Percentiles rank a stretch among this genome's conserved stretches.
These are phyloP conservation scores for Cyberlindnera xishuangbannaensis DNA, from an alignment of 805 yeast genomes.

Conservation along the genomic window DNA sequence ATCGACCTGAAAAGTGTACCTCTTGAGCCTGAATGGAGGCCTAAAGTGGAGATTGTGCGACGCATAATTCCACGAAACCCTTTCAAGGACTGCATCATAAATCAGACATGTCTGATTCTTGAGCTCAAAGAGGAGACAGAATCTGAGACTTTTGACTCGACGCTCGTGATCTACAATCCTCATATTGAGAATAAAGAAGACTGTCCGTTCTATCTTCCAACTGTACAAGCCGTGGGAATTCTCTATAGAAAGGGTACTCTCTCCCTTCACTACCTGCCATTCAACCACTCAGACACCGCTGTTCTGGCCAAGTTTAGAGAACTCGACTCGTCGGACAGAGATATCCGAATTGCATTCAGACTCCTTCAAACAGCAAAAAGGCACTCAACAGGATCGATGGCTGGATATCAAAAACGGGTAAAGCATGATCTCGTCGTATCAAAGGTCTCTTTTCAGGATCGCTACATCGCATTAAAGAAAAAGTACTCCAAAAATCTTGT, in stretches of 20 bases:
- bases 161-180: slow-evolving; percentile 70
- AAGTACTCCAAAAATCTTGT: slow-evolving; percentile 72
- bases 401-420: slow-evolving; percentile 84
- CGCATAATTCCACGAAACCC: slow-evolving; percentile 91
- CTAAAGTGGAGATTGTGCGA: slow-evolving; percentile 57
- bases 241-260: slow-evolving; percentile 39
- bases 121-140: slow-evolving; percentile 25
- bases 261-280: slow-evolving; percentile 75
- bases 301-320: slow-evolving; percentile 23
- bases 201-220: slow-evolving; percentile 87
- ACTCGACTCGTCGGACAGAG: slow-evolving; percentile 48
- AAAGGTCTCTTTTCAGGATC: slow-evolving; percentile 74
- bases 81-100: slow-evolving; percentile 71
- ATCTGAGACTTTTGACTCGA: slow-evolving; percentile 28
- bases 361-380: slow-evolving; percentile 73
- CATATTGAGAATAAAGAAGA: slow-evolving; percentile 56
- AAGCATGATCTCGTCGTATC: slow-evolving; percentile 83
- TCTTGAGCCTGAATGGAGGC: slow-evolving; percentile 25
- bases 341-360: slow-evolving; percentile 76
- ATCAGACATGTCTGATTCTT: slow-evolving; percentile 72
- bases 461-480: slow-evolving; percentile 74
- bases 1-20: slow-evolving; percentile 31
- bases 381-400: slow-evolving; percentile 78
- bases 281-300: slow-evolving; percentile 28
- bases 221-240: slow-evolving; percentile 73